Percentiles rank a stretch among this genome's conserved stretches.
Evolutionary conservation across 345 rosid genomes (phyloP).

Genomic region (Microthlaspi erraticum): DNA sequence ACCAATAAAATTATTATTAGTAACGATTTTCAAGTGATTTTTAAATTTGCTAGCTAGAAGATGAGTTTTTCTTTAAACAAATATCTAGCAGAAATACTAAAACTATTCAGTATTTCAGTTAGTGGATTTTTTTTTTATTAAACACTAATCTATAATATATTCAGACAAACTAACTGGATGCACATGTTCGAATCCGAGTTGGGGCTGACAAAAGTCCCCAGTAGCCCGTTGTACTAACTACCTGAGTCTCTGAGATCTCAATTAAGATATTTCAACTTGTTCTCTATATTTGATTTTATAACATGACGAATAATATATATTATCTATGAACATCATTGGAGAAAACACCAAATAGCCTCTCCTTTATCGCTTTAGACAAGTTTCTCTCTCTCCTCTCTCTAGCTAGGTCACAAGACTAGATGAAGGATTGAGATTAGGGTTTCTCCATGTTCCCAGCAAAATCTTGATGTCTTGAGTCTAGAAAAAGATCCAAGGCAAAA

Average conservation of each 20-base stretch:
- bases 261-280: constrained; percentile 2
- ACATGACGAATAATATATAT: neutral
- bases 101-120: no score
- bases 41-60: no score
- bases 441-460: constrained; percentile 22
- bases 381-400: constrained; percentile 9
- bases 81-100: no score
- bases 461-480: constrained; percentile 6
- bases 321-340: constrained; percentile 21
- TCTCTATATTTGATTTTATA: neutral
- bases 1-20: no score
- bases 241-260: neutral
- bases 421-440: constrained; percentile 38
- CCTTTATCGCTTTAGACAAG: constrained; percentile 13
- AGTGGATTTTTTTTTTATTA: no score
- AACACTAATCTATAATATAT: no score
- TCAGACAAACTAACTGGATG: neutral
- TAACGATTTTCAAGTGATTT: no score
- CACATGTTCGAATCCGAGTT: constrained; percentile 4
- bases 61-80: no score
- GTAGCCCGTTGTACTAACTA: neutral
- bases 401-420: constrained; percentile 4
- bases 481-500: constrained; percentile 1
- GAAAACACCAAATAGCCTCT: constrained; percentile 3
- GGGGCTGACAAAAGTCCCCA: no score